phyloP scores from a whole-genome alignment of 306 rosid genomes.

The Clitoria ternatea region DNA sequence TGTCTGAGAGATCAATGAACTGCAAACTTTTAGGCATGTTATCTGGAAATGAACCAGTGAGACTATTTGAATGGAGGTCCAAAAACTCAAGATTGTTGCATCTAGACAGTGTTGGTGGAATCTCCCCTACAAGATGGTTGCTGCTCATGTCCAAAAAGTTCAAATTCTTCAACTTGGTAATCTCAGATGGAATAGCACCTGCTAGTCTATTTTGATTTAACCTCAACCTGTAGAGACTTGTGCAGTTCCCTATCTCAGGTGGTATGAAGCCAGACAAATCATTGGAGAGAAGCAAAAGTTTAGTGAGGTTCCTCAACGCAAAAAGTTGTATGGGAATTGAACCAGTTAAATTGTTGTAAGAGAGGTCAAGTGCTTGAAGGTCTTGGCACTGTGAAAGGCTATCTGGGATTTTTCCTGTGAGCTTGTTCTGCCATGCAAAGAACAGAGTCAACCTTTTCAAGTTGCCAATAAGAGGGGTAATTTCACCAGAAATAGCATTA shows the following conservation, averaged over 20 bases:
- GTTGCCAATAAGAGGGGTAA: conserved; percentile 58
- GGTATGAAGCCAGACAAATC: conserved; percentile 74
- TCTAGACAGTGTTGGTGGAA: conserved; percentile 57
- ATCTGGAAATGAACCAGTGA: conserved; percentile 50
- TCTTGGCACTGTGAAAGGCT: conserved; percentile 59
- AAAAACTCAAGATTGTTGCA: conserved; percentile 60
- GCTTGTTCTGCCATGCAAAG: conserved; percentile 71
- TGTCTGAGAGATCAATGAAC: conserved; percentile 55
- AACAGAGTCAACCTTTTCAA: conserved; percentile 66
- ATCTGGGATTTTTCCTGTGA: conserved; percentile 71
- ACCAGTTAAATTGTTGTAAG: conserved; percentile 62
- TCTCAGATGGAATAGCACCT: conserved; percentile 76
- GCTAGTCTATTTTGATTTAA: conserved; percentile 51
- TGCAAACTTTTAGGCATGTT: conserved; percentile 54
- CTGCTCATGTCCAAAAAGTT: conserved; percentile 58
- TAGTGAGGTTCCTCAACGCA: conserved; percentile 54
- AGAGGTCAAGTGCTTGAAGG: conserved; percentile 75
- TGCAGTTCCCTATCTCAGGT: conserved; percentile 72
- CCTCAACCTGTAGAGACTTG: conserved; percentile 65
- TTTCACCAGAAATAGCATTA: conserved; percentile 68
- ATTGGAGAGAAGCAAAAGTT: conserved; percentile 69
- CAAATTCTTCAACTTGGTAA: conserved; percentile 55
- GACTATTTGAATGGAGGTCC: conserved; percentile 68
- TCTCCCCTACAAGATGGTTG: conserved; percentile 62
- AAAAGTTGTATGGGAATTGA: conserved; percentile 59